phyloP scores from a whole-genome alignment of 768 basidiomycete species.

The Russula earlei region DNA sequence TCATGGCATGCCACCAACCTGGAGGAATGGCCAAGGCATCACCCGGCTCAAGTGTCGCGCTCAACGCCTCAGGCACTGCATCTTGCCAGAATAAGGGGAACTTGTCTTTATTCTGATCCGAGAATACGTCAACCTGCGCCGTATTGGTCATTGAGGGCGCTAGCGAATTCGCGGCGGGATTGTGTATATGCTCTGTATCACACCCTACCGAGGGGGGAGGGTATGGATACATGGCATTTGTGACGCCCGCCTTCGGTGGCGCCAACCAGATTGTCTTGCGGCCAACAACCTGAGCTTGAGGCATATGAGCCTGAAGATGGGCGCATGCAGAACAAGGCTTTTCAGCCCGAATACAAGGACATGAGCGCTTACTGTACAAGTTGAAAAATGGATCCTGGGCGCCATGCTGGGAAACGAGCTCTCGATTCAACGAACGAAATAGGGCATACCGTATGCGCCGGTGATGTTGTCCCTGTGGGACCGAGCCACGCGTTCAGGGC shows the following conservation, averaged over 20 bases:
- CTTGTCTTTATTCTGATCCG: slow-evolving; percentile 21
- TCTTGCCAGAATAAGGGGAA: slow-evolving; percentile 47
- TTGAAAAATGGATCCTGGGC: slow-evolving; percentile 89
- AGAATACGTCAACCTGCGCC: slow-evolving; percentile 72
- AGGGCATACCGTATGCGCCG: slow-evolving; percentile 75
- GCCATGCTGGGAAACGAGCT: slow-evolving; percentile 2
- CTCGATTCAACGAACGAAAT: slow-evolving; percentile 1
- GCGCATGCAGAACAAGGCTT: not conserved
- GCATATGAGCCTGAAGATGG: not conserved
- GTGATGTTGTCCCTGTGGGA: slow-evolving; percentile 67
- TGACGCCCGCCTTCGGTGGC: slow-evolving; percentile 41
- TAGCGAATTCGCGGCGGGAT: slow-evolving; percentile 32
- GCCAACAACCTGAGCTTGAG: slow-evolving; percentile 78
- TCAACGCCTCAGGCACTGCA: slow-evolving; percentile 52
- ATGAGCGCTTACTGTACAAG: slow-evolving; percentile 55
- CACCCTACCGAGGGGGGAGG: slow-evolving; percentile 19
- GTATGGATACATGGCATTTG: slow-evolving; percentile 52
- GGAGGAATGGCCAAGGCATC: slow-evolving; percentile 87
- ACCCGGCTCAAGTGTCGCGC: slow-evolving; percentile 62
- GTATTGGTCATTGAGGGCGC: slow-evolving; percentile 67
- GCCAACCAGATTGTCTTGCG: slow-evolving; percentile 89
- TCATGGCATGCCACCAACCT: slow-evolving; percentile 93
- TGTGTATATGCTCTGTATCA: slow-evolving; percentile 21
- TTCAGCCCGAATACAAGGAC: not conserved
- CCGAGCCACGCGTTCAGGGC: slow-evolving; percentile 80